Evolutionary conservation across 495 filamentous ascomycete species (phyloP).

Genomic region (Annulohypoxylon bovei): DNA sequence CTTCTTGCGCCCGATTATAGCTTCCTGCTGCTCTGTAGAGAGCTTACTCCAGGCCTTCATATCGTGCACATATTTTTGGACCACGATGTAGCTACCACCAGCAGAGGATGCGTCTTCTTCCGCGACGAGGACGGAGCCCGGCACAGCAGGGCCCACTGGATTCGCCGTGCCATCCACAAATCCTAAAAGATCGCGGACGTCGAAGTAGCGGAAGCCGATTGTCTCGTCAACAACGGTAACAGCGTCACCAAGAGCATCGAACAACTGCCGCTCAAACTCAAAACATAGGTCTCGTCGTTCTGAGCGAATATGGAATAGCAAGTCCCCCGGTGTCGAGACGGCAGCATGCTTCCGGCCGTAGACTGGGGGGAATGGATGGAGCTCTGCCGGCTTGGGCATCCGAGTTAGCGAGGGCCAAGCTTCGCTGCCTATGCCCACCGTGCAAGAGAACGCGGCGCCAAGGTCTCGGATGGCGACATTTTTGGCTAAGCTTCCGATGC

Average conservation of each 20-base stretch:
- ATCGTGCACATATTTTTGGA: constrained; percentile 69
- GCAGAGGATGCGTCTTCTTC: constrained; percentile 51
- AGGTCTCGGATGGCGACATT: constrained; percentile 65
- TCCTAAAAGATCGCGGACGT: constrained; percentile 66
- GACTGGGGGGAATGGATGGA: constrained; percentile 61
- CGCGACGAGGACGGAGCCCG: constrained; percentile 55
- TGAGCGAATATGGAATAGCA: constrained; percentile 67
- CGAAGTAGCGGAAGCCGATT: constrained; percentile 68
- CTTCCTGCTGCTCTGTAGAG: constrained; percentile 62
- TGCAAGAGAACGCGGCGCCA: constrained; percentile 59
- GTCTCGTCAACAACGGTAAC: constrained; percentile 63
- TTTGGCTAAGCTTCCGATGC: constrained; percentile 59
- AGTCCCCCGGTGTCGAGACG: constrained; percentile 63
- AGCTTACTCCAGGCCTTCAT: constrained; percentile 58
- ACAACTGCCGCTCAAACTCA: constrained; percentile 65
- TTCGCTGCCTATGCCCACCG: constrained; percentile 63
- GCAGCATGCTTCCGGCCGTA: constrained; percentile 58
- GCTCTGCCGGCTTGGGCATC: constrained; percentile 59
- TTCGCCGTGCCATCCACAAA: constrained; percentile 71
- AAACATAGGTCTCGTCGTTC: constrained; percentile 67
- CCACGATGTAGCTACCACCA: constrained; percentile 67
- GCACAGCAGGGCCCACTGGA: constrained; percentile 61
- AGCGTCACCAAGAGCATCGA: constrained; percentile 59
- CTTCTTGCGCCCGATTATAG: constrained; percentile 66
- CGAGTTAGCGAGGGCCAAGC: constrained; percentile 60